A percentile compares a stretch with the other conserved stretches of the same genome.
These are phyloP conservation scores for Lolium rigidum DNA, from an alignment of 176 grass and related monocot species.

Conservation along the genomic window DNA sequence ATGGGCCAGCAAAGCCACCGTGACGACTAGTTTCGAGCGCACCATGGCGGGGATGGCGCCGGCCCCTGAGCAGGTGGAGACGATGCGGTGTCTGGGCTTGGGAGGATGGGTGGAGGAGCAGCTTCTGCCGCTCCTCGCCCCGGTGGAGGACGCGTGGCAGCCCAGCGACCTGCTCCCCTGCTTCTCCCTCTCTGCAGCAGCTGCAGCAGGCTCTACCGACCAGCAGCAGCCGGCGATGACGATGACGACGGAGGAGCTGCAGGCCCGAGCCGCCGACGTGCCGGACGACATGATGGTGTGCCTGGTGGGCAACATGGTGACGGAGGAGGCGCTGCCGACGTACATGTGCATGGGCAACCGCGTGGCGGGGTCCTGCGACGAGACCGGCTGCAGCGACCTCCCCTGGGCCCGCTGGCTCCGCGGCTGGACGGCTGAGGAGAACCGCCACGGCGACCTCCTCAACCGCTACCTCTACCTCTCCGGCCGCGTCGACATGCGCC, in stretches of 20 bases:
- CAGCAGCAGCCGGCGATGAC: constrained; percentile 11
- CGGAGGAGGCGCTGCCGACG: constrained; percentile 29
- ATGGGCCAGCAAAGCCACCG: background rate
- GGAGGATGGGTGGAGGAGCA: constrained; percentile 39
- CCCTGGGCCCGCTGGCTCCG: constrained; percentile 32
- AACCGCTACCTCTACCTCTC: constrained; percentile 53
- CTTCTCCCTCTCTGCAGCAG: constrained; percentile 22
- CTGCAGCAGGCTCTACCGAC: background rate
- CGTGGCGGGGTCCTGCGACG: background rate
- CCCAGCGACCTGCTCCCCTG: constrained; percentile 39
- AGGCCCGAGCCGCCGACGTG: background rate
- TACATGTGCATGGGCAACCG: constrained; percentile 24
- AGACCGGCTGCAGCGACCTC: constrained; percentile 17
- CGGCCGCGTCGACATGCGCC: constrained; percentile 55
- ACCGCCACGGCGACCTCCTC: constrained; percentile 70
- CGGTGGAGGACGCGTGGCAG: constrained; percentile 46
- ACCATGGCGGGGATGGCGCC: background rate
- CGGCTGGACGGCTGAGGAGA: constrained; percentile 77
- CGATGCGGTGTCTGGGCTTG: background rate
- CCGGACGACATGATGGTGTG: constrained; percentile 21
- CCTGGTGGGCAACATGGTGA: constrained; percentile 27
- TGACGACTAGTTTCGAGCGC: background rate
- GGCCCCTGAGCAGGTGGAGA: background rate
- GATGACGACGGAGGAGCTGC: constrained; percentile 30
- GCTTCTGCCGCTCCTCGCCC: constrained; percentile 35